Conservation (phyloP, 345 rosid species). For the Mangifera indica region DNA sequence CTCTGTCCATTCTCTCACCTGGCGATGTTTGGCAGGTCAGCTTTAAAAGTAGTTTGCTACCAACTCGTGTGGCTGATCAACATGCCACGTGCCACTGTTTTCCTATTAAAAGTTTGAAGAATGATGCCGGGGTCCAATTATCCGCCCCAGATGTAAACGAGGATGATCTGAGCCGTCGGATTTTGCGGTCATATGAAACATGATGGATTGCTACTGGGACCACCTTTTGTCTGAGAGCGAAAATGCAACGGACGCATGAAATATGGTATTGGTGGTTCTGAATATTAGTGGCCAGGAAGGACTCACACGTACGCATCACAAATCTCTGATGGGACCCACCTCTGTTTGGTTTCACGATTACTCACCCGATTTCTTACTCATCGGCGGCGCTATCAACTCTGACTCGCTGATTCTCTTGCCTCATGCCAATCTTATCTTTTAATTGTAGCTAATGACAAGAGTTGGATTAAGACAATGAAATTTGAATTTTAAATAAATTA, state of each 20-base stretch:
- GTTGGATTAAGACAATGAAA: too few species aligned
- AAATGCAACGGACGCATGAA: background rate
- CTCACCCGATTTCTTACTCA: background rate
- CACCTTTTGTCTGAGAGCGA: background rate
- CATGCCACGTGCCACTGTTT: conserved; percentile 10
- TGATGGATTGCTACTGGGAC: conserved; percentile 3
- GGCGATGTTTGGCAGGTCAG: conserved; percentile 1
- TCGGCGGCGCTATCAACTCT: conserved; percentile 22
- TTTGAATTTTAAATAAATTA: too few species aligned
- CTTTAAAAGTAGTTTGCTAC: background rate
- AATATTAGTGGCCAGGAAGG: conserved; percentile 23
- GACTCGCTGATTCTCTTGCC: too few species aligned
- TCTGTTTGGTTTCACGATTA: background rate
- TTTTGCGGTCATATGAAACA: background rate
- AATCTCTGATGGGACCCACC: conserved; percentile 12
- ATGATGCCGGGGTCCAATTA: background rate
- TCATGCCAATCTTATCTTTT: too few species aligned
- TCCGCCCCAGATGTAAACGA: background rate
- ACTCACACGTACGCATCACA: conserved; percentile 22
- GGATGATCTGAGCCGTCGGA: conserved; percentile 10
- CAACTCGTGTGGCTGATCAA: conserved; percentile 9
- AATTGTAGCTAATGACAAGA: too few species aligned
- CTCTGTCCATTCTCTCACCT: background rate
- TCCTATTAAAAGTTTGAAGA: background rate
- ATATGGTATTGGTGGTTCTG: background rate